These are phyloP conservation scores for Kwoniella dendrophila DNA, from an alignment of 768 basidiomycete species.

Conservation along the genomic window DNA sequence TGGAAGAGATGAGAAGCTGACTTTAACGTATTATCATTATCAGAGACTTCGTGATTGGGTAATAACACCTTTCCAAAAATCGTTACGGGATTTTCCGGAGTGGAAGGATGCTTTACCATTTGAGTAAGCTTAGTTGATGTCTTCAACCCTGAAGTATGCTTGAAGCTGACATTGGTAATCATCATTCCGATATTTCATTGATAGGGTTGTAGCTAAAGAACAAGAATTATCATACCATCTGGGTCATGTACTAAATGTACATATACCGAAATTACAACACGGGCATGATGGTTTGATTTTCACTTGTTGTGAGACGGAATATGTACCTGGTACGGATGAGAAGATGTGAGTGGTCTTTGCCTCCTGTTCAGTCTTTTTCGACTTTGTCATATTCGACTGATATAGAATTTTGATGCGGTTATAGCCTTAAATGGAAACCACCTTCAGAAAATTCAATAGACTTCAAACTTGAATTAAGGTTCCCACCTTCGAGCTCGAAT, in stretches of 20 bases:
- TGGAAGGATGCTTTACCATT: conserved; percentile 72
- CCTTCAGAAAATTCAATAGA: conserved; percentile 97
- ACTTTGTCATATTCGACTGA: not conserved
- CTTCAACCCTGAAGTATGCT: not conserved
- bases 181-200: no score
- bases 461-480: conserved; percentile 92
- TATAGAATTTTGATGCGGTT: not conserved
- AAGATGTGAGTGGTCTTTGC: conserved; percentile 69
- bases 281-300: conserved; percentile 96
- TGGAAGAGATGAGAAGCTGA: not conserved
- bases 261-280: conserved; percentile 83
- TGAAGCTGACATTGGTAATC: not conserved
- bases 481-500: conserved; percentile 68
- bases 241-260: conserved; percentile 77
- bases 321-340: conserved; percentile 77
- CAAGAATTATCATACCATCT: conserved; percentile 85
- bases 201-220: conserved; percentile 81
- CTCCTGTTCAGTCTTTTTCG: not conserved
- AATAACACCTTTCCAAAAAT: conserved; percentile 73
- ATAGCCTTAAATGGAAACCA: conserved; percentile 97
- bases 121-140: conserved; percentile 64
- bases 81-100: conserved; percentile 69
- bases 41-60: conserved; percentile 82
- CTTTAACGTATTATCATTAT: not conserved
- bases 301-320: conserved; percentile 82